Evolutionary conservation across 805 yeast species (phyloP).

Genomic region (Huiozyma naganishii): DNA sequence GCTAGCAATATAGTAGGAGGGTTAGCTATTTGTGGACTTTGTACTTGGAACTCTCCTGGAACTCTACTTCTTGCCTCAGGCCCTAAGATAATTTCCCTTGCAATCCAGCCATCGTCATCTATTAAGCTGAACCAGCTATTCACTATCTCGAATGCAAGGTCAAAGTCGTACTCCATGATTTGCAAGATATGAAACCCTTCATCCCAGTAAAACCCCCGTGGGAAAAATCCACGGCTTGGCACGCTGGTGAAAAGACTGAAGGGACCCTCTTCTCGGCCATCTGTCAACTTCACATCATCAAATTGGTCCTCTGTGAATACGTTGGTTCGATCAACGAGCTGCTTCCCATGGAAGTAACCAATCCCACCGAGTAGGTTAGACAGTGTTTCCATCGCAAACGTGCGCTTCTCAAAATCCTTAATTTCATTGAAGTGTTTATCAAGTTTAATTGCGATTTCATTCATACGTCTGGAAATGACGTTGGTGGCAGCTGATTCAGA

Average conservation of each 20-base stretch:
- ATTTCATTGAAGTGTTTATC: constrained; percentile 39
- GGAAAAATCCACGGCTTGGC: constrained; percentile 90
- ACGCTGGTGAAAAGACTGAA: constrained; percentile 67
- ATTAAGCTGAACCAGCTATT: constrained; percentile 81
- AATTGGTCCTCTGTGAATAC: constrained; percentile 60
- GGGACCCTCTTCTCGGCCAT: constrained; percentile 65
- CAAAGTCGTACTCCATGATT: constrained; percentile 71
- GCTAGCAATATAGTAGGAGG: constrained; percentile 88
- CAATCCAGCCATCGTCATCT: constrained; percentile 84
- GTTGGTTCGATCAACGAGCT: constrained; percentile 65
- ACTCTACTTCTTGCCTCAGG: constrained; percentile 82
- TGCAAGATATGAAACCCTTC: constrained; percentile 93
- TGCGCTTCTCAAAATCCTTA: constrained; percentile 29
- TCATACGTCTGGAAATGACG: constrained; percentile 14
- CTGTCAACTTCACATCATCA: constrained; percentile 36
- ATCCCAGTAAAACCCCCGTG: constrained; percentile 97
- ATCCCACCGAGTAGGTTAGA: constrained; percentile 86
- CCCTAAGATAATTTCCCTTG: constrained; percentile 89
- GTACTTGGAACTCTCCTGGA: constrained; percentile 72
- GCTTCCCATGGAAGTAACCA: constrained; percentile 78
- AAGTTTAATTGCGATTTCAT: constrained; percentile 32
- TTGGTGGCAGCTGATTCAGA: constrained; percentile 12
- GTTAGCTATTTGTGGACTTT: constrained; percentile 82
- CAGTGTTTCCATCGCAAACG: constrained; percentile 67
- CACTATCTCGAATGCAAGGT: constrained; percentile 66